Conservation (phyloP, 1,139 yeast genomes). For the Yamadazyma diospyri region DNA sequence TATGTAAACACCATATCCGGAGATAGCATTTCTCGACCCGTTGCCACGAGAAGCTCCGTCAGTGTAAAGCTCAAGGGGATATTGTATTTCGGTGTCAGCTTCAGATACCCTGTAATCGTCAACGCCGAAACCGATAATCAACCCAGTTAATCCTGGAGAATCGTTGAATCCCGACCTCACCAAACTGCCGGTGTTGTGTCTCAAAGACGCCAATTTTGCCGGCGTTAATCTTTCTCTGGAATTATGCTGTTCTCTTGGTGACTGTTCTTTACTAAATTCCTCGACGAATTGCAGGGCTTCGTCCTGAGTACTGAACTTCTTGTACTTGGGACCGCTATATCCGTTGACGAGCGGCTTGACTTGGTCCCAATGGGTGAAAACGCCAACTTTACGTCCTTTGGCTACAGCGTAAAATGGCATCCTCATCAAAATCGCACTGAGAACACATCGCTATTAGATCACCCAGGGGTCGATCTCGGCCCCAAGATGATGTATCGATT, state of each 20-base stretch:
- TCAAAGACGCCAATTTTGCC: neutral
- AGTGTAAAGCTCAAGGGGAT: constrained; percentile 44
- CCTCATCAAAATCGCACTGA: neutral
- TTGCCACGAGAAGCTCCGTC: constrained; percentile 67
- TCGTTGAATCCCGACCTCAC: neutral
- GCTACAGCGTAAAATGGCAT: constrained; percentile 54
- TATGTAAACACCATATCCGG: constrained; percentile 70
- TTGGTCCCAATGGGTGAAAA: constrained; percentile 50
- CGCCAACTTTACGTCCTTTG: constrained; percentile 51
- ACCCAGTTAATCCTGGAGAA: neutral
- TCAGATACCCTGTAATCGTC: neutral
- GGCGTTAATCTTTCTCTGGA: too few species aligned
- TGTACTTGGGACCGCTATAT: constrained; percentile 49
- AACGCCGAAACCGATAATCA: neutral
- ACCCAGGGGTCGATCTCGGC: too few species aligned
- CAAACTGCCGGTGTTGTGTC: neutral
- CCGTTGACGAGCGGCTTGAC: constrained; percentile 47
- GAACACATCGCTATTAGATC: too few species aligned
- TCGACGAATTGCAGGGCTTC: neutral
- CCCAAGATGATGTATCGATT: too few species aligned
- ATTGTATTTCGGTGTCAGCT: neutral
- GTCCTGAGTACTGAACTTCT: constrained; percentile 23
- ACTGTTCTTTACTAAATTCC: neutral
- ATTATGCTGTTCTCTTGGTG: too few species aligned
- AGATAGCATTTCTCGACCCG: constrained; percentile 45